Base-by-base conservation (phyloP, 2,329 filamentous ascomycete genomes). In the Apiospora koreana region DNA sequence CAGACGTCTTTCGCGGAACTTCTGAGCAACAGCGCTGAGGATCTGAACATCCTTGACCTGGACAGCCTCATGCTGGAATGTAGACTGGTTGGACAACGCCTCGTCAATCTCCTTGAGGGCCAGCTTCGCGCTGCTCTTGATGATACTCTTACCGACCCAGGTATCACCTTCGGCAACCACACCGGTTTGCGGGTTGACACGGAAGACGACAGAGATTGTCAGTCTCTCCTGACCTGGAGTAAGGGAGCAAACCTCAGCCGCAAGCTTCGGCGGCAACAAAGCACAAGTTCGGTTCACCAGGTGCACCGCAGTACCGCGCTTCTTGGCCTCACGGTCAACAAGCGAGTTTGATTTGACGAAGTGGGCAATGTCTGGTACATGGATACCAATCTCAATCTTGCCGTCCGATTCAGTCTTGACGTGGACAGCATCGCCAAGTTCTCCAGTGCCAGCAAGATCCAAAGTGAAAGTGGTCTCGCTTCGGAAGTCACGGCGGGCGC, bases 291-390 rank as follows among this genome's bases (percentile, higher is more conserved):
- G 91, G 84, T 97, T 96, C 84, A 97, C 92, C 73, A 99, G 87
- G 79, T 98, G 97, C 31, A 99, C 96, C 45, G 94, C 95, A 70
- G 95, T 98, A 72, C 95, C 95, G 74, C 96, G 94, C 87, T 98
- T 99, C 89, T 96, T 97, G 14, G 96, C 96, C 83, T 99, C 96
- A 65, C 96, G 92, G 78, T 99, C 96, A 67, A 98, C 95, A 64
- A 98, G 89, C 21, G 95, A 97, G 85, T 97, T 97, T 65, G 92
- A 87, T 87, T 98, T 98, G 80, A 99, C 94, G 79, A 99, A 99
- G 83, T 99, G 94, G 72, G 96, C 92, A 75, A 98, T 92, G 81
- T 99, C 96, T 42, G 95, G 91, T 78, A 99, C 93, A 82, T 99
- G 96, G 70, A 98, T 90, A 83, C 95, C 96, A 75, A 99, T 93